Conservation (phyloP, 306 rosid genomes). For the Cucurbita ficifolia region DNA sequence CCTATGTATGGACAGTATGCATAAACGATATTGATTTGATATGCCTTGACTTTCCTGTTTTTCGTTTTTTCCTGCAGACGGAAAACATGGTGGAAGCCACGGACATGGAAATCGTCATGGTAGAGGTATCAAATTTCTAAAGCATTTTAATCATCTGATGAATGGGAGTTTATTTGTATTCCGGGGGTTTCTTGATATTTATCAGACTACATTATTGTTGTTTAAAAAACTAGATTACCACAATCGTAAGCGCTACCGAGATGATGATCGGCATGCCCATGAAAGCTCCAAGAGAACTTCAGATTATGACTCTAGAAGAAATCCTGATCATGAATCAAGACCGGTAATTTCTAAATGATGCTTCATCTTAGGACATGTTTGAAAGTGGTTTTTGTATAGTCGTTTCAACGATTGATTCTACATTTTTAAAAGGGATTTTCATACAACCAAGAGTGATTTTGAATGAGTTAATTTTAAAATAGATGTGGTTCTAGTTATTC, state of each 20-base stretch:
- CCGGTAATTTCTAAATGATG: slow-evolving; percentile 39
- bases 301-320: slow-evolving; percentile 61
- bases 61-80: slow-evolving; percentile 37
- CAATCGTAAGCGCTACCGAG: slow-evolving; percentile 53
- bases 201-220: not conserved
- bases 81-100: slow-evolving; percentile 65
- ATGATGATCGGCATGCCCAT: slow-evolving; percentile 58
- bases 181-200: not conserved
- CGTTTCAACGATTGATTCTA: not conserved
- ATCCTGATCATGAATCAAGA: slow-evolving; percentile 63
- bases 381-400: no score
- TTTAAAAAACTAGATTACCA: slow-evolving; percentile 35
- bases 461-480: not conserved
- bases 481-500: not conserved
- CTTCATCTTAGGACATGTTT: not conserved
- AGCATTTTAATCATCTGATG: slow-evolving; percentile 1
- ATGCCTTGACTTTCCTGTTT: not conserved
- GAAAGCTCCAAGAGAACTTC: slow-evolving; percentile 54
- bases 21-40: not conserved
- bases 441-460: not conserved
- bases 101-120: slow-evolving; percentile 60
- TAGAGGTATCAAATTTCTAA: slow-evolving; percentile 43
- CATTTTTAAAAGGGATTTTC: not conserved
- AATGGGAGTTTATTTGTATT: slow-evolving; percentile 1
- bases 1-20: not conserved